phyloP scores from a whole-genome alignment of 2,329 filamentous ascomycete species.

The Pestalotiopsis fici region DNA sequence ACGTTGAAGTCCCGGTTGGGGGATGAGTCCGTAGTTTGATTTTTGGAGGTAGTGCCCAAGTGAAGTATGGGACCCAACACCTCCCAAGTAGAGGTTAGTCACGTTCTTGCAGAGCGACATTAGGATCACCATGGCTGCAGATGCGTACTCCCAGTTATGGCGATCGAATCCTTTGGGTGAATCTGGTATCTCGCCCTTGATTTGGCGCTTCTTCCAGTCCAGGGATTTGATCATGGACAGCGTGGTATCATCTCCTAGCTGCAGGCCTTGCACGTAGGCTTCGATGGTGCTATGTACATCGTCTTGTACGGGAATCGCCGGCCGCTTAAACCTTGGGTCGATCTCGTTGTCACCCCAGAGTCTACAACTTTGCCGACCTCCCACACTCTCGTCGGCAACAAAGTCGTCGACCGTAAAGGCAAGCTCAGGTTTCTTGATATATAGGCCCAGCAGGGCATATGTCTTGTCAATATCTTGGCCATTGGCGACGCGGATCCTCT shows the following conservation, averaged over 20 bases:
- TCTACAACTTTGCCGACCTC: background rate
- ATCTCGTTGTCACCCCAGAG: background rate
- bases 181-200: background rate
- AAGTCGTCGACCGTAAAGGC: background rate
- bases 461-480: background rate
- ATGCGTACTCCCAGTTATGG: background rate
- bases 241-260: background rate
- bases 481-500: background rate
- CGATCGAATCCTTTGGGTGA: background rate
- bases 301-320: background rate
- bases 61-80: background rate
- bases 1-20: background rate
- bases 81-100: background rate
- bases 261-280: background rate
- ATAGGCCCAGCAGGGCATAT: background rate
- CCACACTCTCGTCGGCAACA: background rate
- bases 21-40: background rate
- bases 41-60: background rate
- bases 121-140: background rate
- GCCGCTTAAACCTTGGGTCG: background rate
- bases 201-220: background rate
- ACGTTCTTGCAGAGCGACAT: conserved; percentile 2
- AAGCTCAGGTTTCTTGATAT: background rate
- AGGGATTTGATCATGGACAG: background rate
- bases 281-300: background rate